phyloP scores from a whole-genome alignment of 2,329 filamentous ascomycete genomes.

The Coleophoma crateriformis region DNA sequence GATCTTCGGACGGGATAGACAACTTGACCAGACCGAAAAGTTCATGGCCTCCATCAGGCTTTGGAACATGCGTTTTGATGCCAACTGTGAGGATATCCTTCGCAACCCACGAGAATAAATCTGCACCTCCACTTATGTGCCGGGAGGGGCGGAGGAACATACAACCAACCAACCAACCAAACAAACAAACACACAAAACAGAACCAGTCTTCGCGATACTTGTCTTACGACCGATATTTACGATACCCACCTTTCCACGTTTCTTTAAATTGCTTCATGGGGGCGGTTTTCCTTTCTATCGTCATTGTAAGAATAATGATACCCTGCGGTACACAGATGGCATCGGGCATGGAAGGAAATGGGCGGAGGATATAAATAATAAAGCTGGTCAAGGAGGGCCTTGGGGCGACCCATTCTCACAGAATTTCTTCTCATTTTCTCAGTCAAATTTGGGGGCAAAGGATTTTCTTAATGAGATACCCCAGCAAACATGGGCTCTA shows the following conservation, averaged over 20 bases:
- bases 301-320: not conserved
- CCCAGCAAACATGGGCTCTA: not conserved
- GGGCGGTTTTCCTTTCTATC: constrained; percentile 1
- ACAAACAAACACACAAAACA: not conserved
- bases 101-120: constrained; percentile 34
- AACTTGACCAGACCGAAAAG: constrained; percentile 81
- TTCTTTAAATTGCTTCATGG: not conserved
- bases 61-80: constrained; percentile 88
- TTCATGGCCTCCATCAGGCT: constrained; percentile 81
- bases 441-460: not conserved
- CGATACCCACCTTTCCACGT: not conserved
- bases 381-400: not conserved
- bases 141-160: not conserved
- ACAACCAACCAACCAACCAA: too few species aligned
- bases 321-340: not conserved
- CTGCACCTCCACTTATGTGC: not conserved
- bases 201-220: not conserved
- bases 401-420: not conserved
- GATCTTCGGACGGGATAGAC: constrained; percentile 82
- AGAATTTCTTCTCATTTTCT: not conserved
- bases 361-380: not conserved
- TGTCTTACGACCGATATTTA: constrained; percentile 2
- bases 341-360: not conserved
- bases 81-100: constrained; percentile 87
- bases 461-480: not conserved